Evolutionary conservation across 2,329 filamentous ascomycete species (phyloP).

Genomic region (Cladosporium sp.): DNA sequence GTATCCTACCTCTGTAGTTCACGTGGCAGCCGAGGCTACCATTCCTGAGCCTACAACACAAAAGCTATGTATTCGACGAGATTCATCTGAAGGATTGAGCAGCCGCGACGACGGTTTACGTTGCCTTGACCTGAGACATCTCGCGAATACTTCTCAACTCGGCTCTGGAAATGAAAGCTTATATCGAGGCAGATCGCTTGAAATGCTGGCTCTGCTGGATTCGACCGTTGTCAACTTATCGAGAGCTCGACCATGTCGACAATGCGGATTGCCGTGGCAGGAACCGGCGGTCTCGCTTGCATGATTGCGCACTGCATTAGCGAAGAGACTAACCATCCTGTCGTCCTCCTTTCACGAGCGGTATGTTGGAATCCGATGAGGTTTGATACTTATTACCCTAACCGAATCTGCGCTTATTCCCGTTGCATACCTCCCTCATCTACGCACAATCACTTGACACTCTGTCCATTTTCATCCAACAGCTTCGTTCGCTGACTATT

Average conservation of each 20-base stretch:
- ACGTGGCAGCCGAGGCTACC: background rate
- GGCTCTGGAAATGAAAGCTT: background rate
- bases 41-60: background rate
- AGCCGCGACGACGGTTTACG: background rate
- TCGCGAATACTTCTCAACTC: no score
- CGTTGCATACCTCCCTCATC: no score
- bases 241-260: slow-evolving; percentile 30
- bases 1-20: background rate
- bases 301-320: slow-evolving; percentile 57
- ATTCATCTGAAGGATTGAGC: background rate
- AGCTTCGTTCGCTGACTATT: no score
- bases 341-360: slow-evolving; percentile 65
- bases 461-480: no score
- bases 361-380: no score
- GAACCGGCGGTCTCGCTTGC: slow-evolving; percentile 56
- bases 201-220: background rate
- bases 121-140: background rate
- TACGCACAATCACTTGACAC: no score
- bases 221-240: background rate
- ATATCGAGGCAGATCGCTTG: background rate
- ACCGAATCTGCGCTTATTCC: no score
- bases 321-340: slow-evolving; percentile 59
- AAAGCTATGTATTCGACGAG: background rate
- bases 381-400: no score
- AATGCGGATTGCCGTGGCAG: slow-evolving; percentile 61